Evolutionary conservation across 78 protist genomes (phyloP), one percentile per base, ranked within the genome.

Genomic region (Isochrysis galbana): DNA sequence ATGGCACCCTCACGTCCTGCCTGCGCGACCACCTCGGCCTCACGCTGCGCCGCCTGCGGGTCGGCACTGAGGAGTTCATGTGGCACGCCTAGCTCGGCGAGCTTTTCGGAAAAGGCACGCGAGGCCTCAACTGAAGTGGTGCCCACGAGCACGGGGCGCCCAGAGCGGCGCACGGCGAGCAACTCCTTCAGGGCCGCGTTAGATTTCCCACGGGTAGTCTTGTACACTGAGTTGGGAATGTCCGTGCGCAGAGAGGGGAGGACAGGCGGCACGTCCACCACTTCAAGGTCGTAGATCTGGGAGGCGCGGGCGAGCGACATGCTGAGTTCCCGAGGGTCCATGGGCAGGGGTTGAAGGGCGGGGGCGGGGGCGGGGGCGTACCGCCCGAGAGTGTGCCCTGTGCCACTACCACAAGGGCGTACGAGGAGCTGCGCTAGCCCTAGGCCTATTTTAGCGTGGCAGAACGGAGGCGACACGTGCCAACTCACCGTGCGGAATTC

Each of bases 121-220:
- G 84, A 61, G n/a, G 55, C 51, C 21, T 7, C 91, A 48, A 91
- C 72, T 32, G n/a, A 19, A 25, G 94, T 83, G 36, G 94, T 91
- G 70, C 94, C 94, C 21, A 91, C 86, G 41, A 91, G 94, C 45
- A 91, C 51, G 46, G 94, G 94, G 67, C 89, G 90, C 10, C 94
- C 91, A 82, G 32, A 0, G 83, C 54, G 11, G 54, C 45, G 91
- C 78, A 89, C 5, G 41, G 32, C 39, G 44, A 10, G 1, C 87
- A 61, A 26, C 91, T 88, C 91, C 14, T 36, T 19, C 46, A 84
- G 45, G 4, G 47, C 61, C n/a, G 89, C 89, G 44, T 34, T 84
- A 7, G 34, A 34, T 69, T 84, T 84, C 36, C 70, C 89, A 14
- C 42, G 14, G 45, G 1, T 19, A 21, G 88, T 44, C 88, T 44